Percentiles rank a stretch among this genome's conserved stretches.
Conservation (phyloP, 352 stramenopile species). For the Phytophthora litchii region DNA sequence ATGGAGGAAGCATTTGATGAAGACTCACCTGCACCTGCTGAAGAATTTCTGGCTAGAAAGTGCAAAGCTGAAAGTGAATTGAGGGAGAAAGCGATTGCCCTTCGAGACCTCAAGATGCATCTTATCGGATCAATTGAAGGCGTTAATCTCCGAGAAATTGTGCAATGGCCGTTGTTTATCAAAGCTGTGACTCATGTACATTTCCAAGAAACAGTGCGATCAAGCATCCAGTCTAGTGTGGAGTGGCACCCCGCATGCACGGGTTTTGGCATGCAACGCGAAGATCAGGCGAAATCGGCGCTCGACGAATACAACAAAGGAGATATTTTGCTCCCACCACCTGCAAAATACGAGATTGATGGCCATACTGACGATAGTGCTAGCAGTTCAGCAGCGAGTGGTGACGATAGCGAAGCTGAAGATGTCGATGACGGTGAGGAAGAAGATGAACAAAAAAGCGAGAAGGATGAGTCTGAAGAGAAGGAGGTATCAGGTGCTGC, state of each 20-base stretch:
- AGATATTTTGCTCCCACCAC: slow-evolving; percentile 57
- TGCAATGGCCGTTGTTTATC: slow-evolving; percentile 67
- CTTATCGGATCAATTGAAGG: slow-evolving; percentile 63
- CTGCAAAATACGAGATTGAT: slow-evolving; percentile 69
- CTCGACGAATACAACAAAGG: slow-evolving; percentile 54
- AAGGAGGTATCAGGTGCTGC: not conserved
- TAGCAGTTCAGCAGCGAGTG: slow-evolving; percentile 66
- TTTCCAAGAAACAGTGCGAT: slow-evolving; percentile 40
- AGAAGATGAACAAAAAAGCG: slow-evolving; percentile 8
- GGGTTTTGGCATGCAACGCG: slow-evolving; percentile 61
- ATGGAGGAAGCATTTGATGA: slow-evolving; percentile 17
- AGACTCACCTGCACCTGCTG: not conserved
- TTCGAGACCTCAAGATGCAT: slow-evolving; percentile 55
- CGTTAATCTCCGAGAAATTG: slow-evolving; percentile 48
- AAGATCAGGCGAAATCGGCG: slow-evolving; percentile 23
- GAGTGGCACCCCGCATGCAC: slow-evolving; percentile 53
- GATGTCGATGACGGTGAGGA: slow-evolving; percentile 22
- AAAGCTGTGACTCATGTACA: slow-evolving; percentile 56
- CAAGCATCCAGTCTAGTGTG: slow-evolving; percentile 17
- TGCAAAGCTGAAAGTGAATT: slow-evolving; percentile 31
- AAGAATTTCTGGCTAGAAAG: slow-evolving; percentile 37
- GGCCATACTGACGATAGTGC: slow-evolving; percentile 83
- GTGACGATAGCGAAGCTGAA: slow-evolving; percentile 41
- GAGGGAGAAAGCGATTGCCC: slow-evolving; percentile 29
- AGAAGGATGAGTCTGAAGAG: slow-evolving; percentile 4